Percentiles rank a stretch among this genome's conserved stretches.
phyloP scores from a whole-genome alignment of 2,329 filamentous ascomycete genomes.

The Zelopaecilomyces penicillatus region DNA sequence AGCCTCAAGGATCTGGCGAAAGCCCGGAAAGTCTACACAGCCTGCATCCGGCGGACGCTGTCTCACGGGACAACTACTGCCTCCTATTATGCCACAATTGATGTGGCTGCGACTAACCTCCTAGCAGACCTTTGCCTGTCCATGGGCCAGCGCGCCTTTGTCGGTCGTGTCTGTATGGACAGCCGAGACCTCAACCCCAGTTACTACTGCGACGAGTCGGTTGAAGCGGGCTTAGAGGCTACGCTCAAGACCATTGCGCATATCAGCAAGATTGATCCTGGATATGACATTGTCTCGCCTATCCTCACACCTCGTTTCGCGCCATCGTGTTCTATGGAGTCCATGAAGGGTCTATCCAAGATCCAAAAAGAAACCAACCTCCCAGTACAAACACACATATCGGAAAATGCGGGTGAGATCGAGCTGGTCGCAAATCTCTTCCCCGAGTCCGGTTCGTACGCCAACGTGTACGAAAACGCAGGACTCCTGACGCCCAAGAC shows the following conservation, averaged over 20 bases:
- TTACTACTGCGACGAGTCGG: conserved; percentile 69
- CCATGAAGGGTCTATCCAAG: conserved; percentile 55
- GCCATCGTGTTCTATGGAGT: conserved; percentile 49
- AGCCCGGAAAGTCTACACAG: conserved; percentile 65
- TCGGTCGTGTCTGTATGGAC: conserved; percentile 97
- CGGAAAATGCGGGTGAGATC: conserved; percentile 71
- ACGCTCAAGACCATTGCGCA: conserved; percentile 56
- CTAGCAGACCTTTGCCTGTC: conserved; percentile 75
- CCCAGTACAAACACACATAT: conserved; percentile 81
- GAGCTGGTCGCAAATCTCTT: conserved; percentile 63
- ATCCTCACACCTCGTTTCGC: conserved; percentile 72
- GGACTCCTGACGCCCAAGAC: conserved; percentile 64
- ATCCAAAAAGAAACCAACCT: conserved; percentile 56
- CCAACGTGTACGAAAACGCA: conserved; percentile 67
- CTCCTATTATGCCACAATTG: conserved; percentile 87
- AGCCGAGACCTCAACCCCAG: conserved; percentile 53
- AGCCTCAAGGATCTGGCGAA: conserved; percentile 57
- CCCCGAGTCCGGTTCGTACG: conserved; percentile 55
- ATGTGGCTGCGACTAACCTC: conserved; percentile 82
- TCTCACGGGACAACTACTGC: conserved; percentile 88
- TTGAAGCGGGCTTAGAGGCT: conserved; percentile 46
- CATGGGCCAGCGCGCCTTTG: conserved; percentile 77
- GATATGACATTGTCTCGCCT: conserved; percentile 57
- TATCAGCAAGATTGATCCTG: conserved; percentile 59
- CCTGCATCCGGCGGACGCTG: conserved; percentile 71